These are phyloP conservation scores for Boeremia lycopersici DNA, from an alignment of 2,329 filamentous ascomycete species.

Conservation along the genomic window DNA sequence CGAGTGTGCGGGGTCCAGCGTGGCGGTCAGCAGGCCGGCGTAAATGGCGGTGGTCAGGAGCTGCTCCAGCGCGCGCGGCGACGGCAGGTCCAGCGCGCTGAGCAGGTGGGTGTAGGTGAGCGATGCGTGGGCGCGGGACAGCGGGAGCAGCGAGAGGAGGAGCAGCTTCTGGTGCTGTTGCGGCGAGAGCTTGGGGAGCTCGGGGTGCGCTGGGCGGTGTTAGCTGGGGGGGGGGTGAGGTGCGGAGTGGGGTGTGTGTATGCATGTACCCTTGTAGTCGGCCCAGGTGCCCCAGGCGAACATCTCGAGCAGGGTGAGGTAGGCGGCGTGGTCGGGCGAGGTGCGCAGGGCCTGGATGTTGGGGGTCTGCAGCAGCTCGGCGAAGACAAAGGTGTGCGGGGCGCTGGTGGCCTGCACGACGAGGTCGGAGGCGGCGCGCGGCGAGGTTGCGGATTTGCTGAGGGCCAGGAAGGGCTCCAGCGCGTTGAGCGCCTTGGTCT, in stretches of 20 bases:
- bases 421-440: conserved; percentile 83
- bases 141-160: conserved; percentile 84
- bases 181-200: conserved; percentile 73
- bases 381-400: conserved; percentile 89
- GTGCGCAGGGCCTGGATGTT: conserved; percentile 75
- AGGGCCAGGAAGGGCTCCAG: conserved; percentile 87
- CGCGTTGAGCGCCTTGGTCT: conserved; percentile 66
- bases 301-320: conserved; percentile 78
- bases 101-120: conserved; percentile 77
- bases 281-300: conserved; percentile 93
- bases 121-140: conserved; percentile 68
- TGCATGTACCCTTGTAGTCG: conserved; percentile 67
- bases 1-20: conserved; percentile 78
- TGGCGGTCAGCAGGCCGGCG: conserved; percentile 78
- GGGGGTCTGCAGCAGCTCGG: conserved; percentile 83
- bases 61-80: conserved; percentile 75
- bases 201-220: conserved; percentile 45
- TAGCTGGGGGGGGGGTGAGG: neutral
- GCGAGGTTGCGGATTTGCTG: conserved; percentile 81
- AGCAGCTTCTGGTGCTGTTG: conserved; percentile 84
- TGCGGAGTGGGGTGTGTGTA: neutral
- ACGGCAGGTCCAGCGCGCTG: conserved; percentile 68
- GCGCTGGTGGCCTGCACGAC: conserved; percentile 87
- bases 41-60: conserved; percentile 89
- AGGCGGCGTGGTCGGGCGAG: conserved; percentile 65